Evolutionary conservation across 805 yeast genomes (phyloP), one percentile per base, ranked within the genome.

Genomic region (Candida ovalis): DNA sequence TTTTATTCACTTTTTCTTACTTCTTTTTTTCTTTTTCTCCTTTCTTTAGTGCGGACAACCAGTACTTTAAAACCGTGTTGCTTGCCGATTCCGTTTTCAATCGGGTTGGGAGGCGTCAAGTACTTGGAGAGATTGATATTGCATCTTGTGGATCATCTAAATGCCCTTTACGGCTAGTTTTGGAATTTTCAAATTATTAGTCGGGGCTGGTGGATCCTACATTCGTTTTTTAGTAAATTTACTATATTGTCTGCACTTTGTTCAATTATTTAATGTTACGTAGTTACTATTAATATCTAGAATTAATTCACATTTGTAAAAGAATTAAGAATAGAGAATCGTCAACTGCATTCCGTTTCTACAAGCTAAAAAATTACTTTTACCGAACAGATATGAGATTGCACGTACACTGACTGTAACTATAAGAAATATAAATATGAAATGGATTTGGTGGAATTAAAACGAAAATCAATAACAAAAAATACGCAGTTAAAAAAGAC

Each of bases 151-250:
- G 82, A 71, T 75, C 84, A 77, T 82, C 88, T 82, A 74, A 82
- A 70, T 67, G 86, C 86, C 76, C 84, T 76, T 76, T 77, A 30
- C 76, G 74, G 68, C 66, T 62, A 66, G 57, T 58, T 58, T 64
- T 61, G 62, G 63, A 56, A 45, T 37, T 42, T 23, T 44, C 49
- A 24, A 45, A 67, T 60, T 58, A 57, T 57, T 55, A 59, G 67
- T 69, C 69, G 76, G 87, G 86, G 86, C 84, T 76, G 88, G 88
- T 72, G 75, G 86, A 69, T 73, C 84, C 76, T 68, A 81, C 82
- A 81, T 61, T 42, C 3, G 6, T 19, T 33, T 38, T 7, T 25
- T 15, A 10, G n/a, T 32, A 9, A 28, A 17, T 28, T 41, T 30
- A 39, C n/a, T 32, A n/a, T 13, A 32, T 15, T 35, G 38, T 35